Conservation (phyloP, 1,284 basidiomycete species). For the Tranzscheliella williamsii region DNA sequence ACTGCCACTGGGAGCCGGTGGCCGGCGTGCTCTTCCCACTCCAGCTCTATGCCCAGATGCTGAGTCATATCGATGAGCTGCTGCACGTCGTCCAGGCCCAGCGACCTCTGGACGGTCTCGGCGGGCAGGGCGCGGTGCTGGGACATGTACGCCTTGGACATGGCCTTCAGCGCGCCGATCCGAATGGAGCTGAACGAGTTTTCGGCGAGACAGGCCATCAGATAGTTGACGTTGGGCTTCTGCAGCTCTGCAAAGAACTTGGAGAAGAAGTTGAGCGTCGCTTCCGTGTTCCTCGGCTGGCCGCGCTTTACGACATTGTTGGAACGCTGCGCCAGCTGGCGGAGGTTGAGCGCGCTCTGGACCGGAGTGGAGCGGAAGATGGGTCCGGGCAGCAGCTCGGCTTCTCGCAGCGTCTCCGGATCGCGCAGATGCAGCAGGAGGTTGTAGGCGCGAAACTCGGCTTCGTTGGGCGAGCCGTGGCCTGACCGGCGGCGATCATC, state of each 20-base stretch:
- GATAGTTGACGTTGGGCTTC: constrained; percentile 62
- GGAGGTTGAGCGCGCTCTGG: constrained; percentile 78
- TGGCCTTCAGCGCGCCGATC: constrained; percentile 64
- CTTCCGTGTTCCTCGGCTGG: constrained; percentile 63
- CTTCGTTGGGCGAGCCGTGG: constrained; percentile 75
- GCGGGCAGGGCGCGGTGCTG: constrained; percentile 56
- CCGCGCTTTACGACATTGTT: constrained; percentile 67
- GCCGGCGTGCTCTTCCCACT: constrained; percentile 33
- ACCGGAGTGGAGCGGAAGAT: constrained; percentile 77
- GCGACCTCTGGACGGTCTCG: constrained; percentile 20
- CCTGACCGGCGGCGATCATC: constrained; percentile 73
- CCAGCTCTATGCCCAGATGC: constrained; percentile 59
- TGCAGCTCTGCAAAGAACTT: constrained; percentile 65
- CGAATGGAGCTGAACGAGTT: constrained; percentile 65
- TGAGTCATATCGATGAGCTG: constrained; percentile 55
- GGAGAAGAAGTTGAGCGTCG: constrained; percentile 68
- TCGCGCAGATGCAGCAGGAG: constrained; percentile 87
- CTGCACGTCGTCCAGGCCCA: constrained; percentile 43
- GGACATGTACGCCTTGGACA: constrained; percentile 63
- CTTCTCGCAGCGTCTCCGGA: constrained; percentile 72
- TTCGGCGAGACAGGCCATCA: constrained; percentile 66
- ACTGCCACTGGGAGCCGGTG: constrained; percentile 17
- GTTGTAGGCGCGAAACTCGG: constrained; percentile 95
- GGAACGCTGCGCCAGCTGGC: constrained; percentile 76
- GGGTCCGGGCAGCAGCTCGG: constrained; percentile 73